phyloP scores from a whole-genome alignment of 83 land plant species.

The Diphasiastrum complanatum region DNA sequence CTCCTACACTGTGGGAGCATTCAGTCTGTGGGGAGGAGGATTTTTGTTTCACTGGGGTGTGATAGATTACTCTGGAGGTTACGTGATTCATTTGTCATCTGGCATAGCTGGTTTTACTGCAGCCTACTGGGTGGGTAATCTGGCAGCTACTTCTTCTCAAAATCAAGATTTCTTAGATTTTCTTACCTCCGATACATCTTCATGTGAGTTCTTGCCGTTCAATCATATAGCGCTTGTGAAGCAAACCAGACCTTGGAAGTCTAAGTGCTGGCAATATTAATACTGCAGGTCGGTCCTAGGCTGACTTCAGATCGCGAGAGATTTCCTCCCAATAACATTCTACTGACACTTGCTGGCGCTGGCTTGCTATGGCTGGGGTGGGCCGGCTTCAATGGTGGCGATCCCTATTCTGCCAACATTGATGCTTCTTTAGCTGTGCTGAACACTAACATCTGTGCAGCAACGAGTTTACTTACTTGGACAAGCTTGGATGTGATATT shows the following conservation, averaged over 20 bases:
- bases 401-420: conserved; percentile 7
- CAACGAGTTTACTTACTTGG: conserved; percentile 10
- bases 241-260: background rate
- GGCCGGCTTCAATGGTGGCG: conserved; percentile 12
- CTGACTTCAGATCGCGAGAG: conserved; percentile 9
- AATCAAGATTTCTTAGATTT: background rate
- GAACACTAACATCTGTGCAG: conserved; percentile 13
- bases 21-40: conserved; percentile 12
- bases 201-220: background rate
- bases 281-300: conserved; percentile 5
- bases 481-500: conserved; percentile 3
- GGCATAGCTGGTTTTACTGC: conserved; percentile 7
- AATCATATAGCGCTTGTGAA: background rate
- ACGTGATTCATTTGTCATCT: conserved; percentile 11
- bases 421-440: conserved; percentile 6
- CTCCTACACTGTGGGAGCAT: conserved; percentile 13
- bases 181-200: background rate
- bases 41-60: conserved; percentile 13
- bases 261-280: background rate
- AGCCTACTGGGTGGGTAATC: conserved; percentile 3
- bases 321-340: conserved; percentile 14
- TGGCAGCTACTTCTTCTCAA: background rate
- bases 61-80: too few relatives aligned
- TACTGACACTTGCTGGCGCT: conserved; percentile 12
- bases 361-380: conserved; percentile 13